Base-by-base conservation (phyloP, 331 rosid genomes). In the Phaseolus coccineus region DNA sequence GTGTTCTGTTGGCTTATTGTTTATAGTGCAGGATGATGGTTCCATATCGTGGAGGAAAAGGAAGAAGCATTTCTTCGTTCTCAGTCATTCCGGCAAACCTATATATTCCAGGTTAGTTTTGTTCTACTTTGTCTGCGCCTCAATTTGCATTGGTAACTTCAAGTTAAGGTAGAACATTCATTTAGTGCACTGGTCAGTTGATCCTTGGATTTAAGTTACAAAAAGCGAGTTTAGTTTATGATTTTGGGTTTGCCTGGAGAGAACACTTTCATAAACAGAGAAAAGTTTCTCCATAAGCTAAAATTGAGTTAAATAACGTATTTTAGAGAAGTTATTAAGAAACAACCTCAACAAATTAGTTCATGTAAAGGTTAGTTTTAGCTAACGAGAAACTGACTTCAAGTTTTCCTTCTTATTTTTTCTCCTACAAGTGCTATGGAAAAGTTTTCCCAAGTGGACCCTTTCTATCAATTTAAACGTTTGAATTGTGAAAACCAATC, bases 1-100 rank as follows among this genome's bases (percentile, higher is more conserved):
- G 48, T 87, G 39, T 48, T 61, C 69, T 82, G 85, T 82, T 87
- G 87, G 83, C 84, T 89, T 79, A 67, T 80, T 81, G 86, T 79
- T 77, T 89, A 59, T 89, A 91, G 88, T 89, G 90, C 94, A 96
- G 97, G 99, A 96, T 72, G 98, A 96, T 82, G 94, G 96, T 81
- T 96, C 99, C 71, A 57, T 96, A 77, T 93, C 97, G 3, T 96
- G 99, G 99, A 91, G 99, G 79, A 96, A 91, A 84, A 89, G 99
- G 90, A 96, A 96, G 96, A 96, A 96, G 69, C 99, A 96, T 83
- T 93, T 96, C 81, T 96, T 96, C 68, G 47, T 96, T 82, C 90
- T 93, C 24, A 96, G 98, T 75, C 87, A 93, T 87, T 91, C 97
- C 39, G 98, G 98, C 51, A 96, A 96, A 81, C 99, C 99, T 72